These are phyloP conservation scores for Backusella australiensis DNA, from an alignment of 192 early-diverging fungal species.

Conservation along the genomic window DNA sequence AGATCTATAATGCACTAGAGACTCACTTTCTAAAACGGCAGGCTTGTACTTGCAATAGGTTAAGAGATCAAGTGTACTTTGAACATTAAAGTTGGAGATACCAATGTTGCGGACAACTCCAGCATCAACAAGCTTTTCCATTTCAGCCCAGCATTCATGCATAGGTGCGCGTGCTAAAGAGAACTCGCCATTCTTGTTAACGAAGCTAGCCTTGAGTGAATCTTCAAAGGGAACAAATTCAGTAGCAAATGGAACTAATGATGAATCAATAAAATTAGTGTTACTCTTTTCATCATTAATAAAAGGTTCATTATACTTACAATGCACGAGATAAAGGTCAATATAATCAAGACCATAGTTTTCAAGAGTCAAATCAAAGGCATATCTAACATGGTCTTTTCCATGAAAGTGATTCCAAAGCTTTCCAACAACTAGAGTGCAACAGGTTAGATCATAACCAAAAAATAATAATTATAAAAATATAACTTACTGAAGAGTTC, in stretches of 20 bases:
- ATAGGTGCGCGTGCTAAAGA: slow-evolving; percentile 42
- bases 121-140: slow-evolving; percentile 63
- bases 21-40: slow-evolving; percentile 55
- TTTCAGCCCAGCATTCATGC: slow-evolving; percentile 62
- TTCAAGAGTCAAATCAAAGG: background rate
- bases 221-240: background rate
- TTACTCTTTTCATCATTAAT: too few species aligned
- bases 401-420: slow-evolving; percentile 64
- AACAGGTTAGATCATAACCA: background rate
- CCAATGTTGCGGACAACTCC: slow-evolving; percentile 60
- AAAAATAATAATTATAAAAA: too few species aligned
- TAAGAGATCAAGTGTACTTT: slow-evolving; percentile 48
- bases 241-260: background rate
- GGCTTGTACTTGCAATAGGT: slow-evolving; percentile 60
- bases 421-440: slow-evolving; percentile 34
- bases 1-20: background rate
- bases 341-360: slow-evolving; percentile 37
- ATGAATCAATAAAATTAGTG: background rate
- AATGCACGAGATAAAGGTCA: slow-evolving; percentile 48
- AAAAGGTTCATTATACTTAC: background rate
- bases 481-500: slow-evolving; percentile 33
- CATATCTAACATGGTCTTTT: slow-evolving; percentile 16
- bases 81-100: slow-evolving; percentile 63
- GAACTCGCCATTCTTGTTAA: slow-evolving; percentile 10
- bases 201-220: slow-evolving; percentile 21